These are phyloP conservation scores for Colletotrichum orchidophilum DNA, from an alignment of 2,329 filamentous ascomycete genomes.

Conservation along the genomic window DNA sequence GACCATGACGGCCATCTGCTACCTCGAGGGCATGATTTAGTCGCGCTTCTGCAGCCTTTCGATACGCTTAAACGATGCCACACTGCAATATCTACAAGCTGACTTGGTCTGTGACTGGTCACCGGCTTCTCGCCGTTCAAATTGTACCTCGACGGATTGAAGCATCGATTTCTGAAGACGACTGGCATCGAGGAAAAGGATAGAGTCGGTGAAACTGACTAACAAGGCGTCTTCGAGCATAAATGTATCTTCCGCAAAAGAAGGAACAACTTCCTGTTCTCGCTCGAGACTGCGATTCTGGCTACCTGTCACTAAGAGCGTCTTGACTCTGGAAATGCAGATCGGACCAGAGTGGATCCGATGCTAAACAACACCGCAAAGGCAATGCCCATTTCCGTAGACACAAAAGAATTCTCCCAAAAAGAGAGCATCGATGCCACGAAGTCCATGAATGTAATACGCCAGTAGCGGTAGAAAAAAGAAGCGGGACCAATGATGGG, in stretches of 20 bases:
- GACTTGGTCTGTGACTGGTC: constrained; percentile 46
- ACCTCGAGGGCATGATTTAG: constrained; percentile 44
- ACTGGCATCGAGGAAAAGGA: constrained; percentile 71
- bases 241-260: constrained; percentile 34
- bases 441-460: constrained; percentile 71
- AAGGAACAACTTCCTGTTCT: constrained; percentile 37
- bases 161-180: constrained; percentile 58
- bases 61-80: constrained; percentile 58
- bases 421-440: constrained; percentile 70
- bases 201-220: constrained; percentile 64
- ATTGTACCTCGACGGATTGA: constrained; percentile 55
- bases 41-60: constrained; percentile 52
- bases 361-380: constrained; percentile 71
- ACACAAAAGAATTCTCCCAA: constrained; percentile 71
- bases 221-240: constrained; percentile 61
- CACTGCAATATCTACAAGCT: constrained; percentile 63
- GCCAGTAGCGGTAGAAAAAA: constrained; percentile 72
- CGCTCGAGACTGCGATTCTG: constrained; percentile 42
- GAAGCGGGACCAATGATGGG: constrained; percentile 67
- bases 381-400: constrained; percentile 68
- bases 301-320: constrained; percentile 40
- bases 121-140: constrained; percentile 52
- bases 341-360: constrained; percentile 66
- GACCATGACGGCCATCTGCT: constrained; percentile 57
- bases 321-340: constrained; percentile 61